Conservation (phyloP, 768 basidiomycete genomes). For the Filobasidium floriforme region DNA sequence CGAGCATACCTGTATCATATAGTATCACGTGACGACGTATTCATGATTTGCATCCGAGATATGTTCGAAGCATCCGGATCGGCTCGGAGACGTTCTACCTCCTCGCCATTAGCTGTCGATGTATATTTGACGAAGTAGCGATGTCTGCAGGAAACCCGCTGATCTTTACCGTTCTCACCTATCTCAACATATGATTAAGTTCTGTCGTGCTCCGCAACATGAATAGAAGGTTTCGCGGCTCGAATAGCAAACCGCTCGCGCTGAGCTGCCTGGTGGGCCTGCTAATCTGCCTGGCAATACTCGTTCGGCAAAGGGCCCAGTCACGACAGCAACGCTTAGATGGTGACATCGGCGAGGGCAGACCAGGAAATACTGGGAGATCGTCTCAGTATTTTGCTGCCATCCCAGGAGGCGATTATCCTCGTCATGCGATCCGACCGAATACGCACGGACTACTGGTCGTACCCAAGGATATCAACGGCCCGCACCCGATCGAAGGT, state of each 20-base stretch:
- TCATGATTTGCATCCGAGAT: neutral
- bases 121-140: neutral
- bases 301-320: neutral
- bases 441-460: neutral
- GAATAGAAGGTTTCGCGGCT: neutral
- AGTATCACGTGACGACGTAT: neutral
- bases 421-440: neutral
- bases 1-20: slow-evolving; percentile 1
- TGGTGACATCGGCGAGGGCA: too few relatives aligned
- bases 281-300: neutral
- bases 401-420: too few relatives aligned
- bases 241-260: neutral
- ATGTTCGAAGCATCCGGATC: neutral
- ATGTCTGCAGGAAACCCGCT: neutral
- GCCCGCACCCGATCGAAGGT: slow-evolving; percentile 14
- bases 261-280: neutral
- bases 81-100: neutral
- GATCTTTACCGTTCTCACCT: neutral
- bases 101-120: too few relatives aligned
- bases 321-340: neutral
- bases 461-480: neutral
- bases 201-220: neutral
- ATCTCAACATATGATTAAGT: neutral
- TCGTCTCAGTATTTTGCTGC: too few relatives aligned
- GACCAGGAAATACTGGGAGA: too few relatives aligned